Percentiles rank a stretch among this genome's conserved stretches.
These are phyloP conservation scores for Zymoseptoria crescenta DNA, from an alignment of 2,329 filamentous ascomycete species.

Conservation along the genomic window DNA sequence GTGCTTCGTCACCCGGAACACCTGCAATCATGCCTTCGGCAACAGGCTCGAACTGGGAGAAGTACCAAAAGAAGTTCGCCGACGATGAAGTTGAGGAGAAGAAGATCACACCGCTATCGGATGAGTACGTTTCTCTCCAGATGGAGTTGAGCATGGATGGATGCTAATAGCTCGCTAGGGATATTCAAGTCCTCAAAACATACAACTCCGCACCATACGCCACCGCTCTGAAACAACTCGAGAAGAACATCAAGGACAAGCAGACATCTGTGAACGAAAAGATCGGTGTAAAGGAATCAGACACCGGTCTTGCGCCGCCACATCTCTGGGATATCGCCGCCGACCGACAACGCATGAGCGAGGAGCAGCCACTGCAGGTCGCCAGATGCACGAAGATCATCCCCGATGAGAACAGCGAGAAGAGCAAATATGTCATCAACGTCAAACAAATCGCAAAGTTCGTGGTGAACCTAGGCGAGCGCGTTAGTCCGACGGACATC, in stretches of 20 bases:
- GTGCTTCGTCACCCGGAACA: not conserved
- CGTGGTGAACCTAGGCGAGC: conserved; percentile 92
- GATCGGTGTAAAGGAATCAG: conserved; percentile 86
- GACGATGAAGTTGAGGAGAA: conserved; percentile 98
- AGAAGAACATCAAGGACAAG: conserved; percentile 99
- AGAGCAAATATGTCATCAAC: conserved; percentile 99
- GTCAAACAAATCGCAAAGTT: conserved; percentile 99
- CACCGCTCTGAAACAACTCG: conserved; percentile 87
- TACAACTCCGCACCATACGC: conserved; percentile 97
- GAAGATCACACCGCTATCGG: conserved; percentile 95
- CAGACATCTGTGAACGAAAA: conserved; percentile 98
- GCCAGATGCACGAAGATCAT: conserved; percentile 99
- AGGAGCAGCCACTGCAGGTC: conserved; percentile 96
- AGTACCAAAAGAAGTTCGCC: conserved; percentile 94
- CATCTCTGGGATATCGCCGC: conserved; percentile 98
- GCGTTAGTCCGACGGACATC: conserved; percentile 96
- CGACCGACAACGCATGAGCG: conserved; percentile 95
- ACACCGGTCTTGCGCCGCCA: conserved; percentile 93
- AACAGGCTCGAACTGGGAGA: conserved; percentile 93
- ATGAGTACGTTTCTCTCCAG: conserved; percentile 63
- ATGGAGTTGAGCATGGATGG: not conserved
- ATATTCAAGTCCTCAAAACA: conserved; percentile 98
- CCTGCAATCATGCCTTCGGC: conserved; percentile 70
- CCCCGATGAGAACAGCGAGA: conserved; percentile 86
- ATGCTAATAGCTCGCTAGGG: conserved; percentile 52